Conservation (phyloP, 495 filamentous ascomycete species). For the Hyaloscypha bicolor region DNA sequence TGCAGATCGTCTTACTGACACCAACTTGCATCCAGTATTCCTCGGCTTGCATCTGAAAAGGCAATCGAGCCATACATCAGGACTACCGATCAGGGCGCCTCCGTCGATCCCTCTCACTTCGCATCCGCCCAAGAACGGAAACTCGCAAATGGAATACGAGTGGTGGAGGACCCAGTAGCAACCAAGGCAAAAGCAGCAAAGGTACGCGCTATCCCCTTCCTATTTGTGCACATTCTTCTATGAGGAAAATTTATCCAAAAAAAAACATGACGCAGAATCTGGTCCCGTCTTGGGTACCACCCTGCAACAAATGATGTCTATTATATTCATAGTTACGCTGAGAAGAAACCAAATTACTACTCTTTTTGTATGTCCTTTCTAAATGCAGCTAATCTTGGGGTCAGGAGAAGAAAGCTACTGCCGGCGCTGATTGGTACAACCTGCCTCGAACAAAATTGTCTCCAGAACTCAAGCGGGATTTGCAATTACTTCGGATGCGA, state of each 20-base stretch:
- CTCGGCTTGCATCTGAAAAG: constrained; percentile 20
- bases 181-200: constrained; percentile 42
- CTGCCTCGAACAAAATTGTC: constrained; percentile 83
- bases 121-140: constrained; percentile 44
- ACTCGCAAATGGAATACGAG: constrained; percentile 44
- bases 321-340: constrained; percentile 99
- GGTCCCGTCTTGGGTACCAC: constrained; percentile 76
- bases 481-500: constrained; percentile 86
- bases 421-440: constrained; percentile 76
- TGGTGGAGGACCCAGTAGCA: constrained; percentile 46
- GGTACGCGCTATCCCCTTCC: constrained; percentile 42
- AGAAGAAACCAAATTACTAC: constrained; percentile 42
- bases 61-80: constrained; percentile 49
- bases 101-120: constrained; percentile 49
- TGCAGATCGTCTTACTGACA: constrained; percentile 12
- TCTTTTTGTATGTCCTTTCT: constrained; percentile 29
- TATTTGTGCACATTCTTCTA: constrained; percentile 38
- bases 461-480: constrained; percentile 79
- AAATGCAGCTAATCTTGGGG: constrained; percentile 28
- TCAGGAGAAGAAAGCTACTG: constrained; percentile 46
- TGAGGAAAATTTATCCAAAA: constrained; percentile 71
- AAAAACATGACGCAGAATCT: constrained; percentile 64
- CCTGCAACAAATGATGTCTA: constrained; percentile 63
- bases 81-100: constrained; percentile 45
- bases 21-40: constrained; percentile 15